Base-by-base conservation (phyloP, 768 basidiomycete genomes). In the Pulveroboletus sp. region DNA sequence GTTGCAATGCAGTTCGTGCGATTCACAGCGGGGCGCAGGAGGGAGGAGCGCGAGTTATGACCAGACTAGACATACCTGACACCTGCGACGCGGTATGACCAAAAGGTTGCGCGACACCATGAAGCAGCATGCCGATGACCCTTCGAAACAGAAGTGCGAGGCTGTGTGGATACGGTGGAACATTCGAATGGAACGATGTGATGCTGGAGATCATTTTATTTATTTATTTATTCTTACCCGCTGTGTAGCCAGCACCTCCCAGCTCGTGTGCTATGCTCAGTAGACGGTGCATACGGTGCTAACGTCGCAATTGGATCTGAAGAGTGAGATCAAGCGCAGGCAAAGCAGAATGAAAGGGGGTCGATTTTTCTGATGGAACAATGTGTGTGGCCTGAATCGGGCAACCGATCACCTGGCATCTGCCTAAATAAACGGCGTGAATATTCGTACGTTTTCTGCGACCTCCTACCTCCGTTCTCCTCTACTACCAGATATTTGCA, bases 351-450 rank as follows among this genome's bases (percentile, higher is more conserved):
- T 27, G 27, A 27, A 27, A 27, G 27, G n/a, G 21, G 21, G 21
- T 21, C 21, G 21, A 21, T 4, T 21, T 8, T 33, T 33, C 27
- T 14, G 36, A 39, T 44, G 33, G 53, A 51, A 33, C 10, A 10
- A 9, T 28, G 6, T n/a, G n/a, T 28, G 44, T 27, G 41, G 32
- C 15, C 49, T 43, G 31, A 36, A 41, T 15, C 27, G n/a, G 30
- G 26, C 27, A 11, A 17, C 9, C 41, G 5, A 24, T 33, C 33
- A 17, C 32, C 35, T 32, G 49, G 28, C 21, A 17, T 27, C 13
- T 15, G 10, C 14, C 47, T 21, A 53, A 60, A 60, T 49, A 62
- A 21, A 21, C 21, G 21, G 21, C 13, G 31, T 14, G 2, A 8
- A 6, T 13, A 3, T 14, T 36, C 21, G 21, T 21, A 21, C 21